Base-by-base conservation (phyloP, 2,329 filamentous ascomycete genomes). In the Fusarium fracticaudum region DNA sequence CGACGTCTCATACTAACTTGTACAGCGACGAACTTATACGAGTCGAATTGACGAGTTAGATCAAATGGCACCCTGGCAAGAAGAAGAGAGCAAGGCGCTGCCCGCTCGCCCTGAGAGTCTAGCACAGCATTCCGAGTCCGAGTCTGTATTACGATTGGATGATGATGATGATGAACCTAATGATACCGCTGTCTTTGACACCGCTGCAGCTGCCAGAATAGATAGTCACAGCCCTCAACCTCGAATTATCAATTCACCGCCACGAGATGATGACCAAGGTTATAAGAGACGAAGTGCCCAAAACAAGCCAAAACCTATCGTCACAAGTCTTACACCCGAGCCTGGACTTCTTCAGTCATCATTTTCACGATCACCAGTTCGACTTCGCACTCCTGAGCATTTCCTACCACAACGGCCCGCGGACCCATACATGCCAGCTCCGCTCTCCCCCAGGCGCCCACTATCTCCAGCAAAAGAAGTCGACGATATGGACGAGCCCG, bases 31-130 rank as follows among this genome's bases (percentile, higher is more conserved):
- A 74, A 98, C 96, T 4, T 99, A 99, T 81, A 94, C 92, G 59
- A 94, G 92, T 66, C 92, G 96, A 63, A 97, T 98, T 76, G 91
- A 92, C 54, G 96, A 99, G 81, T 86, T 99, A 45, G 90, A 93
- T 77, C 91, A 92, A 73, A 90, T 96, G 78, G 86, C 91, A 76
- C 86, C 91, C 82, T 81, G 87, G 81, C 79, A 87, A 75, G 76
- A 84, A 71, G 76, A 77, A 71, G 88, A 89, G 60, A 91, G 90
- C 58, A 98, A 98, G 81, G 92, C 93, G 33, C 86, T 98, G 15
- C 96, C 96, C 38, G 90, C 87, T 10, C 85, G 89, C 26, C 91
- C 91, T 1, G 91, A 91, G 75, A 94, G 92, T 79, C 73, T 78
- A 47, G 74, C 78, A 15, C 78, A 79, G 17, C 75, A 63, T 22